Conservation (phyloP, 78 protist species). For the Dictyostelium firmibasis region DNA sequence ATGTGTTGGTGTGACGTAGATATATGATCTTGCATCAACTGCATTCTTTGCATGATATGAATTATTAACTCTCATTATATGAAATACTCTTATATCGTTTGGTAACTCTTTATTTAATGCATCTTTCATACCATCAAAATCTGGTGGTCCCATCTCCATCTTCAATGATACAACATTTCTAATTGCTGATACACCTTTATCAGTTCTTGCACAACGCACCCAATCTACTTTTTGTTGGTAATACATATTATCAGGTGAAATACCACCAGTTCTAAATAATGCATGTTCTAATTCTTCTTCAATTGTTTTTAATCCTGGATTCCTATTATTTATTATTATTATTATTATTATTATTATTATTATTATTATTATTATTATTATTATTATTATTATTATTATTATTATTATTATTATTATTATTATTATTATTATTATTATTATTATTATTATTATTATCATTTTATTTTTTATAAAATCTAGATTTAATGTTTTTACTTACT, state of each 20-base stretch:
- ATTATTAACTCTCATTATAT: slow-evolving; percentile 57
- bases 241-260: slow-evolving; percentile 59
- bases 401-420: background rate
- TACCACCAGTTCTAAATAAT: slow-evolving; percentile 72
- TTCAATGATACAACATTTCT: slow-evolving; percentile 70
- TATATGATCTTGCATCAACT: slow-evolving; percentile 65
- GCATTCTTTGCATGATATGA: slow-evolving; percentile 75
- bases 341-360: background rate
- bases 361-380: background rate
- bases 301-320: slow-evolving; percentile 68
- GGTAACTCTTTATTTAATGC: slow-evolving; percentile 69
- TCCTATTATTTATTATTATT: slow-evolving; percentile 7
- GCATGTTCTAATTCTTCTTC: slow-evolving; percentile 82
- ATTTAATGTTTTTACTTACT: no score
- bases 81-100: slow-evolving; percentile 51
- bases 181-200: slow-evolving; percentile 85
- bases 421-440: background rate
- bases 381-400: background rate
- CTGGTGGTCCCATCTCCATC: slow-evolving; percentile 69
- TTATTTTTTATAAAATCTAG: no score
- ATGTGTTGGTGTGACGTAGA: slow-evolving; percentile 74
- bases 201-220: slow-evolving; percentile 83
- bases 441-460: background rate
- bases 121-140: slow-evolving; percentile 29
- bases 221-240: slow-evolving; percentile 74